phyloP scores from a whole-genome alignment of 495 filamentous ascomycete genomes.

The Hypoxylon trugodes region DNA sequence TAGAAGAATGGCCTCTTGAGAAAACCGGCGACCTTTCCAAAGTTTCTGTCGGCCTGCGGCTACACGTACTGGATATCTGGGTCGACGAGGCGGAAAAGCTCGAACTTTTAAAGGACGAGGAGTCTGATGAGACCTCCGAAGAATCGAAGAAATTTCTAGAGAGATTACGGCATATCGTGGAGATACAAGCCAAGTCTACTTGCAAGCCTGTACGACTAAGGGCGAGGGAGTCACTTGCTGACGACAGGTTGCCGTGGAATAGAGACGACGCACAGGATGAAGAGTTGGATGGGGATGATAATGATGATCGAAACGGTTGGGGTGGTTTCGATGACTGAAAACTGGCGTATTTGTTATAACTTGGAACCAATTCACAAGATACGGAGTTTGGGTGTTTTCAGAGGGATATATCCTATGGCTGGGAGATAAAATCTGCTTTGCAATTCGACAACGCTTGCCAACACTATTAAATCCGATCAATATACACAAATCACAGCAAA shows the following conservation, averaged over 20 bases:
- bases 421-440: neutral
- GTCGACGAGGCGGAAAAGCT: slow-evolving; percentile 83
- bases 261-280: slow-evolving; percentile 42
- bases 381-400: slow-evolving; percentile 24
- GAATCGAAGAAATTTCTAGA: slow-evolving; percentile 52
- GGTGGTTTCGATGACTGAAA: slow-evolving; percentile 76
- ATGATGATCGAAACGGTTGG: slow-evolving; percentile 67
- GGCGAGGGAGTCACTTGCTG: slow-evolving; percentile 75
- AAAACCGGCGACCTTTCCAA: slow-evolving; percentile 48
- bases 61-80: slow-evolving; percentile 92
- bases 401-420: slow-evolving; percentile 22
- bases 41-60: slow-evolving; percentile 81
- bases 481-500: neutral
- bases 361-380: neutral
- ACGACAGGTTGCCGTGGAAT: slow-evolving; percentile 73
- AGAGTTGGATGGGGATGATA: slow-evolving; percentile 52
- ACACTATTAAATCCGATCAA: neutral
- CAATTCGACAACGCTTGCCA: neutral
- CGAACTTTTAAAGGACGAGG: slow-evolving; percentile 59
- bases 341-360: no score
- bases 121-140: slow-evolving; percentile 52
- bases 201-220: slow-evolving; percentile 77
- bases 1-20: slow-evolving; percentile 56
- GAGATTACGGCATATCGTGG: slow-evolving; percentile 48
- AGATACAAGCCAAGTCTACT: slow-evolving; percentile 57